phyloP scores from a whole-genome alignment of 345 rosid species.

The Gynandropsis gynandra region DNA sequence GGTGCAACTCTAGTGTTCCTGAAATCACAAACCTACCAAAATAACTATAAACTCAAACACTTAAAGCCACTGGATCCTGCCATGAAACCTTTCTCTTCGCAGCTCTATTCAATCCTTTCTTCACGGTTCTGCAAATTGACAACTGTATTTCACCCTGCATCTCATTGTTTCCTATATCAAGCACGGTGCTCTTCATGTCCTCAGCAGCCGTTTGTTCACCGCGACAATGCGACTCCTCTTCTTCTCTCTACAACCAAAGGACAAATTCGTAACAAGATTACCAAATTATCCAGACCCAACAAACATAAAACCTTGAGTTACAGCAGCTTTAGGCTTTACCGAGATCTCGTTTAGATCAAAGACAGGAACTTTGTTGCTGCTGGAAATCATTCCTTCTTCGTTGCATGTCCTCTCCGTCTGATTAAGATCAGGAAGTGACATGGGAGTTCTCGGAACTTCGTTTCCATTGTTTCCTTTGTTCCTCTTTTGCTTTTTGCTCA shows the following conservation, averaged over 20 bases:
- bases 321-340: slow-evolving; percentile 36
- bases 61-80: slow-evolving; percentile 90
- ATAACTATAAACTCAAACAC: slow-evolving; percentile 36
- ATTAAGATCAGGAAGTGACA: slow-evolving; percentile 29
- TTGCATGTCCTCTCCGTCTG: neutral
- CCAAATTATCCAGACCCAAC: slow-evolving; percentile 1
- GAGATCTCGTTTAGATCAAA: slow-evolving; percentile 87
- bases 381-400: slow-evolving; percentile 35
- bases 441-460: slow-evolving; percentile 13
- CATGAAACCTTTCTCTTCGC: slow-evolving; percentile 94
- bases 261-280: slow-evolving; percentile 14
- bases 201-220: slow-evolving; percentile 33
- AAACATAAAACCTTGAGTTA: neutral
- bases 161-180: slow-evolving; percentile 40
- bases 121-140: slow-evolving; percentile 47
- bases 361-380: slow-evolving; percentile 29
- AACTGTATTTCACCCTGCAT: slow-evolving; percentile 41
- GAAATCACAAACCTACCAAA: slow-evolving; percentile 14
- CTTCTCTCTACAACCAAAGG: slow-evolving; percentile 52
- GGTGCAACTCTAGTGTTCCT: neutral
- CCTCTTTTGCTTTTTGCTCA: slow-evolving; percentile 34
- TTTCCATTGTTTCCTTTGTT: slow-evolving; percentile 17
- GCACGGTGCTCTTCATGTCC: slow-evolving; percentile 32
- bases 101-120: slow-evolving; percentile 42
- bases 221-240: slow-evolving; percentile 48